A percentile compares a stretch with the other conserved stretches of the same genome.
Conservation (phyloP, 2,329 filamentous ascomycete genomes). For the Trichoderma asperellum region DNA sequence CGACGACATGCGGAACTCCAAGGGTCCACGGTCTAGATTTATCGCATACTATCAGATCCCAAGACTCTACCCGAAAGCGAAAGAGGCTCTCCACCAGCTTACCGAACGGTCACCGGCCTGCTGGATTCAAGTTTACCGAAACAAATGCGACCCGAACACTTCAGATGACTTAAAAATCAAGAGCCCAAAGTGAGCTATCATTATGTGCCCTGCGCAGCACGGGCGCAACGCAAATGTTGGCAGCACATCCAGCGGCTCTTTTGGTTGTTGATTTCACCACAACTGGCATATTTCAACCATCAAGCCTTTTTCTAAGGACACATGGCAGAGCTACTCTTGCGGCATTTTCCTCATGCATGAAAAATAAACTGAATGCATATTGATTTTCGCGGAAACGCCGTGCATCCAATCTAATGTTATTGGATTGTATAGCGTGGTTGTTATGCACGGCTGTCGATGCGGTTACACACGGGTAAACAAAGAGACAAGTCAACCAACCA, state of each 20-base stretch:
- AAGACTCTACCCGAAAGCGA: neutral
- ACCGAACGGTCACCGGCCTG: neutral
- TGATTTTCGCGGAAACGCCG: neutral
- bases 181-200: constrained; percentile 6
- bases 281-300: neutral
- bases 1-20: neutral
- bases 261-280: neutral
- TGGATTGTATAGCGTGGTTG: neutral
- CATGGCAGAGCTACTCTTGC: neutral
- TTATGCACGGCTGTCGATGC: neutral
- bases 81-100: neutral
- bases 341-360: neutral
- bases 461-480: neutral
- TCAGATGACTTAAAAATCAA: neutral
- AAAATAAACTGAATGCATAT: neutral
- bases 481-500: neutral
- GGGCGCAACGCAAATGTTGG: neutral
- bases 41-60: neutral
- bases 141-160: neutral
- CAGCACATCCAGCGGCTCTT: neutral
- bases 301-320: neutral
- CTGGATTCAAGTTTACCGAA: neutral
- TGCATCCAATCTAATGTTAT: neutral
- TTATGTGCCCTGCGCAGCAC: neutral
- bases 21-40: constrained; percentile 21